A percentile compares a stretch with the other conserved stretches of the same genome.
phyloP scores from a whole-genome alignment of 306 rosid genomes.

The Dryas alaskensis region DNA sequence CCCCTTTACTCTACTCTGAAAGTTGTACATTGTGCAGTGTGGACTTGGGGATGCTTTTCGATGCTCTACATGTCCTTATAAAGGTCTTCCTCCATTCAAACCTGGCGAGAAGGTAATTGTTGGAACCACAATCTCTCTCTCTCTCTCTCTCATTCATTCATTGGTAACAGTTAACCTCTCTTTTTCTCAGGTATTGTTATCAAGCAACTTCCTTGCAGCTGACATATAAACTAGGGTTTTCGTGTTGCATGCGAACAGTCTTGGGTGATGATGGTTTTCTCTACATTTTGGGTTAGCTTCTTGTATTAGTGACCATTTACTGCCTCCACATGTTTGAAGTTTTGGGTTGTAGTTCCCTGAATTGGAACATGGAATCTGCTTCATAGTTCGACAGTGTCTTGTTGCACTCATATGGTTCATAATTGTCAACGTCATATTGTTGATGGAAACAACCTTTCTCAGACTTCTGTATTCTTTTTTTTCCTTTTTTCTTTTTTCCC shows the following conservation, averaged over 20 bases:
- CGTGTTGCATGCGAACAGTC: not conserved
- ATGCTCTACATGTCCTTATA: constrained; percentile 91
- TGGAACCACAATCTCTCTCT: not conserved
- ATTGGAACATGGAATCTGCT: no score
- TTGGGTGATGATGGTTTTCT: not conserved
- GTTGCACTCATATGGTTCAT: not conserved
- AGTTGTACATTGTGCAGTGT: constrained; percentile 61
- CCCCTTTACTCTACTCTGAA: constrained; percentile 26
- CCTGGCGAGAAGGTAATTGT: constrained; percentile 83
- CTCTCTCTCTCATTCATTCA: not conserved
- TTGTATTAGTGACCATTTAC: not conserved
- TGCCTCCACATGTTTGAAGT: not conserved
- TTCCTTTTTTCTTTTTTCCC: no score
- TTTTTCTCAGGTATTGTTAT: constrained; percentile 55
- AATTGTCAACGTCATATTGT: not conserved
- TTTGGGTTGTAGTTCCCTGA: not conserved
- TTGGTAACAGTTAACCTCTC: not conserved
- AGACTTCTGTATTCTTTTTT: no score
- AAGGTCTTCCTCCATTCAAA: constrained; percentile 90
- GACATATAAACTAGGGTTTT: constrained; percentile 44
- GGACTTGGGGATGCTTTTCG: constrained; percentile 97
- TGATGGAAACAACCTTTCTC: not conserved
- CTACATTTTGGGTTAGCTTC: not conserved
- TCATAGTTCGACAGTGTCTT: not conserved
- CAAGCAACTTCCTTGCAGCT: constrained; percentile 72